These are phyloP conservation scores for Colletotrichum sp. DNA, from an alignment of 2,329 filamentous ascomycete species.

Conservation along the genomic window DNA sequence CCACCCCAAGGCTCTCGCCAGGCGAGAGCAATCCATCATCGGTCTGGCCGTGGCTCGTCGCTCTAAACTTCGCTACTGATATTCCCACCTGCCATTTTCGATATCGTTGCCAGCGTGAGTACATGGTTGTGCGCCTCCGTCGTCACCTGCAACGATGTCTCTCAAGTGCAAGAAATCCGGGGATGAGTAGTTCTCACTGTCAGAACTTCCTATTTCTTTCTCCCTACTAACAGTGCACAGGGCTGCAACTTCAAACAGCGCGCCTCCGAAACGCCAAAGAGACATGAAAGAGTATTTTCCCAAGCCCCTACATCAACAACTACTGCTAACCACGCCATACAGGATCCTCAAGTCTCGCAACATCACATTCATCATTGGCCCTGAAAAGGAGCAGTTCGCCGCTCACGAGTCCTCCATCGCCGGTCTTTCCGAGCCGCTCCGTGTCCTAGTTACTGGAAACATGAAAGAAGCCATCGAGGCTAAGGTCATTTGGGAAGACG, in stretches of 20 bases:
- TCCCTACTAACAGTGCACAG: neutral
- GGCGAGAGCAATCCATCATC: too few relatives aligned
- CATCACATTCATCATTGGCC: neutral
- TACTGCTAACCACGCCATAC: accelerated
- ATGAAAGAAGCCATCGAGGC: neutral
- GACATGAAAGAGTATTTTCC: neutral
- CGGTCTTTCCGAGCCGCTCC: neutral
- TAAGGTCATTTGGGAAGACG: neutral
- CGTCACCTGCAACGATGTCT: neutral
- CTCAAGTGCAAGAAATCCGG: neutral
- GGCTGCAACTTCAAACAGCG: neutral
- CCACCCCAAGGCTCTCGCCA: too few relatives aligned
- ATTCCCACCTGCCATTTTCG: too few relatives aligned
- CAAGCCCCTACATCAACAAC: accelerated
- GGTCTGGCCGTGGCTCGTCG: too few relatives aligned
- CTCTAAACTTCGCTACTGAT: too few relatives aligned
- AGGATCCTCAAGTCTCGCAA: neutral
- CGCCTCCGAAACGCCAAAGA: neutral
- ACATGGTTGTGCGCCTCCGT: accelerated
- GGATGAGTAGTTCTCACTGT: neutral
- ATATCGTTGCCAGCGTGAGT: neutral
- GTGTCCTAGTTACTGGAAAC: neutral
- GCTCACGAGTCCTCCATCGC: neutral
- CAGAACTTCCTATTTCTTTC: accelerated
- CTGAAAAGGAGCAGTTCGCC: neutral